Evolutionary conservation across 768 basidiomycete species (phyloP).

Genomic region (Phaeotremella fagi): DNA sequence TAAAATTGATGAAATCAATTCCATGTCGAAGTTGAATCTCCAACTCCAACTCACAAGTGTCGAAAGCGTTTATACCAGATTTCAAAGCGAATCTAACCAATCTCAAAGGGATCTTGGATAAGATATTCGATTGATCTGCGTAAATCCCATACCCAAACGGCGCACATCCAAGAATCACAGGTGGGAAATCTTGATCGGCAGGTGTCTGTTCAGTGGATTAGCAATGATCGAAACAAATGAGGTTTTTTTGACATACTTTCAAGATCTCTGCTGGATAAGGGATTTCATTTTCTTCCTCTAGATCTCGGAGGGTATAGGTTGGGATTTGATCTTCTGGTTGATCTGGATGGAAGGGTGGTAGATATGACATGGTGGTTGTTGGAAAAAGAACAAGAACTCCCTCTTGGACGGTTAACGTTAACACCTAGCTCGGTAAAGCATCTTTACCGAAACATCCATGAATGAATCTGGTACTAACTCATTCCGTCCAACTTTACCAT

Average conservation of each 20-base stretch:
- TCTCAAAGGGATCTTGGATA: conserved; percentile 32
- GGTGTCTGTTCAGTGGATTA: background rate
- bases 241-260: conserved; percentile 7
- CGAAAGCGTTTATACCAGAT: conserved; percentile 47
- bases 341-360: conserved; percentile 14
- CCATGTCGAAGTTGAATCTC: too few species aligned
- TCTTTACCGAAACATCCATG: too few species aligned
- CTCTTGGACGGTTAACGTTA: too few species aligned
- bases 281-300: conserved; percentile 17
- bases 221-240: background rate
- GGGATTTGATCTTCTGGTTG: conserved; percentile 13
- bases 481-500: too few species aligned
- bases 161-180: conserved; percentile 45
- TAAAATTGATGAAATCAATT: too few species aligned
- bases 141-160: conserved; percentile 47
- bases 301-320: conserved; percentile 5
- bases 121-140: conserved; percentile 21
- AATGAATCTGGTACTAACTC: too few species aligned
- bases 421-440: too few species aligned
- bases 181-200: conserved; percentile 16
- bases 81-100: conserved; percentile 42
- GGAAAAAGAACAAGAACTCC: too few species aligned
- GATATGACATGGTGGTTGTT: background rate
- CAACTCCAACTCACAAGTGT: conserved; percentile 29
- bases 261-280: conserved; percentile 10